These are phyloP conservation scores for Zymoseptoria crescenta DNA, from an alignment of 2,329 filamentous ascomycete genomes.

Conservation along the genomic window DNA sequence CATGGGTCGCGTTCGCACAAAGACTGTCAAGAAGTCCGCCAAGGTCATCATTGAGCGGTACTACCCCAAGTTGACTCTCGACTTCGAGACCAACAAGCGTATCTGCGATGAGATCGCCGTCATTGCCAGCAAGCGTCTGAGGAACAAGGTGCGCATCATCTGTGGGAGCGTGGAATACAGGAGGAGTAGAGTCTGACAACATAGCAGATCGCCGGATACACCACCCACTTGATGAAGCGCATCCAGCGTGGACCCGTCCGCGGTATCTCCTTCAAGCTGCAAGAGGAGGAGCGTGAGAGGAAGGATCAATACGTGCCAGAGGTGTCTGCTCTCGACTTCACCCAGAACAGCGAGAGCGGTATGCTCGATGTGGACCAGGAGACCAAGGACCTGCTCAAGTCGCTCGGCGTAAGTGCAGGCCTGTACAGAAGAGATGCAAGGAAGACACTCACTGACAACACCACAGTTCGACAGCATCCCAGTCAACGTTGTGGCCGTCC, in stretches of 20 bases:
- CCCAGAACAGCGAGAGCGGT: conserved; percentile 85
- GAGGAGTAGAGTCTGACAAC: not conserved
- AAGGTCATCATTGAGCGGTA: conserved; percentile 99
- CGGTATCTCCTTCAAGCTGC: conserved; percentile 99
- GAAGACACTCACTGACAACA: conserved; percentile 6
- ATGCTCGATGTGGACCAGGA: conserved; percentile 92
- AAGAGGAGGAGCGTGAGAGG: conserved; percentile 99
- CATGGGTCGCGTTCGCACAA: conserved; percentile 52
- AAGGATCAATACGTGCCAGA: conserved; percentile 99
- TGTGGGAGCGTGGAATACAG: not conserved
- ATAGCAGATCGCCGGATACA: conserved; percentile 86
- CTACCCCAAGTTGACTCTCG: conserved; percentile 90
- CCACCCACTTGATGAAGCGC: conserved; percentile 96
- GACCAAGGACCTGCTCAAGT: conserved; percentile 99
- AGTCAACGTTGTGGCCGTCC: conserved; percentile 88
- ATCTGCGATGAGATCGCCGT: conserved; percentile 99
- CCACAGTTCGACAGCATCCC: conserved; percentile 89
- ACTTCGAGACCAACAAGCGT: conserved; percentile 99
- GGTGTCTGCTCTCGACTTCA: conserved; percentile 96
- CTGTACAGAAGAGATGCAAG: conserved; percentile 41
- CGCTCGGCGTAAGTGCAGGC: conserved; percentile 75
- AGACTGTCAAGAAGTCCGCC: conserved; percentile 76
- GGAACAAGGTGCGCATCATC: conserved; percentile 74
- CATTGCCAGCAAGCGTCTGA: conserved; percentile 96
- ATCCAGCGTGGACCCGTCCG: conserved; percentile 98